Evolutionary conservation across 1,139 yeast species (phyloP), one percentile per base, ranked within the genome.

Genomic region (Yamadazyma diospyri): DNA sequence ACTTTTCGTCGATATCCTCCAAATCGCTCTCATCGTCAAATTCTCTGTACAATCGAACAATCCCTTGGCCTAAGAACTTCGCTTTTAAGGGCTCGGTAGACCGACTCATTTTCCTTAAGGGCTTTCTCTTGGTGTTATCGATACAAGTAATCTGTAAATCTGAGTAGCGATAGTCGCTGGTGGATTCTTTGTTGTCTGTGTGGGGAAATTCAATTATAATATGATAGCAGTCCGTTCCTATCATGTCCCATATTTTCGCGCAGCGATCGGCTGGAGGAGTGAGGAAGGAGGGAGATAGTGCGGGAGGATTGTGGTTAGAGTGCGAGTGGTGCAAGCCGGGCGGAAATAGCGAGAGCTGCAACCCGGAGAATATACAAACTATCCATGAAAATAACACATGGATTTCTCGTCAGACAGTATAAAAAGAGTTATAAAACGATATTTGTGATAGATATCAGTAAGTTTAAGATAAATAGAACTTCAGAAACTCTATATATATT

Each of bases 41-140:
- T 39, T 75, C 81, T 38, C 82, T 64, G 52, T 67, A 86, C n/a
- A 86, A 57, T 34, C 85, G 66, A 9, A 86, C 75, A 6, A 81
- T 76, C 0, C 95, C 95, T 36, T 76, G 64, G 1, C 95, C 95
- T 36, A 84, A 50, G 48, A 78, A 72, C 35, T 62, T 64, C 9
- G 82, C 83, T 44, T 62, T 70, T 17, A 81, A 53, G 3, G 79
- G 81, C 50, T 72, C 81, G 23, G 54, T 49, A 4, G 47, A 42
- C 17, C 40, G 40, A 12, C 38, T 37, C 39, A 45, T 40, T 48
- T 40, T 45, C 30, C 20, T 33, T 13, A 41, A 34, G 3, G 46
- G 41, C 23, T 37, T 38, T 23, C 37, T 44, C 25, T 42, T 41
- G 21, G 46, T 44, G 29, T 43, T 44, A 35, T 63, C 63, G 29